Percentiles rank a stretch among this genome's conserved stretches.
phyloP scores from a whole-genome alignment of 2,329 filamentous ascomycete genomes.

The Cryphonectria radicalis region DNA sequence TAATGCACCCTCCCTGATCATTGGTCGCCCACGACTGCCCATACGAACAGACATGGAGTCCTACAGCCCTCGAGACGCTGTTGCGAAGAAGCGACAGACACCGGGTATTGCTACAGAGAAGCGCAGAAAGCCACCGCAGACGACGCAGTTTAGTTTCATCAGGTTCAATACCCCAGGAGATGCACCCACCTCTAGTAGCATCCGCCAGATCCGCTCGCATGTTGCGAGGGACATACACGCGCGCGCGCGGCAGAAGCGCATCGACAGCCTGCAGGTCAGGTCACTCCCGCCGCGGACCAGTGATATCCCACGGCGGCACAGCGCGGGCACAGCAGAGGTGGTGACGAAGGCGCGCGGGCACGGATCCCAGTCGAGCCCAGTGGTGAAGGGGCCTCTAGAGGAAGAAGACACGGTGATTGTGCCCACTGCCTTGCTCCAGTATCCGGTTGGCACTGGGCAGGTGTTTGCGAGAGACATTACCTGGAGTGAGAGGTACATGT shows the following conservation, averaged over 20 bases:
- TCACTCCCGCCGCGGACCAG: neutral
- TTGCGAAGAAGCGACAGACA: neutral
- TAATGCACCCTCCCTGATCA: neutral
- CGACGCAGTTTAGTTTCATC: conserved; percentile 9
- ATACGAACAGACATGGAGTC: neutral
- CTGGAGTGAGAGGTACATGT: conserved; percentile 4
- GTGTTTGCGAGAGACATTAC: conserved; percentile 5
- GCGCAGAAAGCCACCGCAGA: neutral
- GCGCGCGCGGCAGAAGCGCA: conserved; percentile 6
- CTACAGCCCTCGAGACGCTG: neutral
- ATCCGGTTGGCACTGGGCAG: neutral
- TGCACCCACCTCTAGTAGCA: neutral
- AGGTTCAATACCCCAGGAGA: neutral
- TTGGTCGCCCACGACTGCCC: neutral
- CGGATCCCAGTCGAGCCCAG: neutral
- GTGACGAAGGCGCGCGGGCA: too few species aligned
- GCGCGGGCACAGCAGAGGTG: neutral
- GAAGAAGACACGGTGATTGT: neutral
- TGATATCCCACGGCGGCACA: neutral
- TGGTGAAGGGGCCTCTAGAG: neutral
- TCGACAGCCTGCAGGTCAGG: conserved; percentile 8
- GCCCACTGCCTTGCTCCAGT: neutral
- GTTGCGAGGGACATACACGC: conserved; percentile 5
- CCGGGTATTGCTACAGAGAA: neutral
- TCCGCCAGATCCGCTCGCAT: conserved; percentile 7